Percentiles rank a stretch among this genome's conserved stretches.
Evolutionary conservation across 768 basidiomycete species (phyloP).

Genomic region (Grammothele lineata): DNA sequence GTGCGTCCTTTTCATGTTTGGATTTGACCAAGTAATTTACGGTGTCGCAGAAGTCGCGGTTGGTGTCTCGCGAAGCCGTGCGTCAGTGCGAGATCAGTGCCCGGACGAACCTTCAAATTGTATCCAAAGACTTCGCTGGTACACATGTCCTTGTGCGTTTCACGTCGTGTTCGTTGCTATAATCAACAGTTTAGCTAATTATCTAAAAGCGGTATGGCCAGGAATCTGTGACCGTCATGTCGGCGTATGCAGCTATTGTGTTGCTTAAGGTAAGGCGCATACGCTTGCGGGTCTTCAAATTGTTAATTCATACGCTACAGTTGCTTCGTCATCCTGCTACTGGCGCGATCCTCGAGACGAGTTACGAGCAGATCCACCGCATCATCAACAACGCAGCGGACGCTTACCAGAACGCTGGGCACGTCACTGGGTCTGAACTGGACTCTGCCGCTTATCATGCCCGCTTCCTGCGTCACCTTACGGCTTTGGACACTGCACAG

Average conservation of each 20-base stretch:
- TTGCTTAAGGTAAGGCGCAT: conserved; percentile 57
- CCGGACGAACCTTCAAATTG: conserved; percentile 62
- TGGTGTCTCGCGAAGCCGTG: conserved; percentile 64
- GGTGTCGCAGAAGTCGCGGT: no score
- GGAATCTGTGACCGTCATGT: conserved; percentile 83
- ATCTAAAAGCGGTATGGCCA: conserved; percentile 69
- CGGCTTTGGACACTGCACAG: conserved; percentile 56
- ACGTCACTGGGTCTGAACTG: conserved; percentile 48
- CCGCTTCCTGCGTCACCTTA: conserved; percentile 70
- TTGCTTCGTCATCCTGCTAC: conserved; percentile 65
- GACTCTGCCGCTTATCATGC: conserved; percentile 73
- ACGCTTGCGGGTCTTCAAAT: no score
- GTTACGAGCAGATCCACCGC: conserved; percentile 59
- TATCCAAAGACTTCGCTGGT: conserved; percentile 67
- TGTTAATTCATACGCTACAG: conserved; percentile 29
- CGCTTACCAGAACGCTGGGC: conserved; percentile 71
- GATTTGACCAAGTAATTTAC: no score
- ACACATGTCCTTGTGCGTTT: conserved; percentile 57
- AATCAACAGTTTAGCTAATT: conserved; percentile 3
- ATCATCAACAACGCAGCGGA: conserved; percentile 69
- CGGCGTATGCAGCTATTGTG: conserved; percentile 80
- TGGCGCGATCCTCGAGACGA: conserved; percentile 22
- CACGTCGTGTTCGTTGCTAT: background rate
- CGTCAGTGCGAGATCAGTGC: conserved; percentile 74
- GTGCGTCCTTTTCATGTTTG: conserved; percentile 38